phyloP scores from a whole-genome alignment of 2,329 filamentous ascomycete genomes.

The Zasmidium citrigriseum region DNA sequence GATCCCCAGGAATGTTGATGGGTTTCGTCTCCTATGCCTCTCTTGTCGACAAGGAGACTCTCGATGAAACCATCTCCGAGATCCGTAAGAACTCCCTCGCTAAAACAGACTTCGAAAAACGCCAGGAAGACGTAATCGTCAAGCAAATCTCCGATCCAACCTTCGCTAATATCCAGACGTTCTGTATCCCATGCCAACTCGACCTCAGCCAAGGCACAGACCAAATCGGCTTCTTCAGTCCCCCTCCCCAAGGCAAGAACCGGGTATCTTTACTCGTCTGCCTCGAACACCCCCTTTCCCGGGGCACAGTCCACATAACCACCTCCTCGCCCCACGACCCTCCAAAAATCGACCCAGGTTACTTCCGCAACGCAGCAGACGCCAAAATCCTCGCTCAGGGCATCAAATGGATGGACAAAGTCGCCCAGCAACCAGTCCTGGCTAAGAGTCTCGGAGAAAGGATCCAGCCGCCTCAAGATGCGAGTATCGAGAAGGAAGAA shows the following conservation, averaged over 20 bases:
- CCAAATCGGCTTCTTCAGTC: constrained; percentile 35
- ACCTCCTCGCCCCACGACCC: constrained; percentile 25
- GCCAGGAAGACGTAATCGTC: constrained; percentile 36
- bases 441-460: constrained; percentile 42
- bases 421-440: constrained; percentile 47
- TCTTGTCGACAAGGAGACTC: constrained; percentile 30
- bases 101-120: constrained; percentile 38
- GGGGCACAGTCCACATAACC: constrained; percentile 34
- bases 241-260: constrained; percentile 32
- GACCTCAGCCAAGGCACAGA: constrained; percentile 31
- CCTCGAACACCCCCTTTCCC: constrained; percentile 31
- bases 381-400: constrained; percentile 34
- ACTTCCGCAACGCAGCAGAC: constrained; percentile 34
- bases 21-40: constrained; percentile 37
- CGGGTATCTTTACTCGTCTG: constrained; percentile 33
- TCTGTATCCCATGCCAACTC: constrained; percentile 36
- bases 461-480: constrained; percentile 34
- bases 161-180: constrained; percentile 41
- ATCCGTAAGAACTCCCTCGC: constrained; percentile 36
- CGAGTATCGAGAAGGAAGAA: constrained; percentile 28
- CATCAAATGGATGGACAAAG: constrained; percentile 43
- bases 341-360: constrained; percentile 36
- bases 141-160: constrained; percentile 34
- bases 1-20: constrained; percentile 39
- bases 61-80: constrained; percentile 33